These are phyloP conservation scores for Turnera subulata DNA, from an alignment of 345 rosid species.

Conservation along the genomic window DNA sequence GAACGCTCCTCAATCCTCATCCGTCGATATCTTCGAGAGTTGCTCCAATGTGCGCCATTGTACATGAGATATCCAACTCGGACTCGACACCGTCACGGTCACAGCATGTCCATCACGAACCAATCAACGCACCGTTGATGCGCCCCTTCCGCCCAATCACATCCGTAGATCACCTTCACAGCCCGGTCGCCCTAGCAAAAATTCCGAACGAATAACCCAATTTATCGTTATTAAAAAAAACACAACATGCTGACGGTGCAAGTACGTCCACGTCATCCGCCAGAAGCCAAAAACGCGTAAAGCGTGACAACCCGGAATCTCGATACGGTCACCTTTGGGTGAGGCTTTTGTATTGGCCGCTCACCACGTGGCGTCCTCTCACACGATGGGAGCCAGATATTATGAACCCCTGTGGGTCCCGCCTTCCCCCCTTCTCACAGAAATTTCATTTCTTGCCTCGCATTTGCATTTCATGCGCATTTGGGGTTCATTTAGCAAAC, in stretches of 20 bases:
- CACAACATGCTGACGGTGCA: slow-evolving; percentile 39
- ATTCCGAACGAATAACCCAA: neutral
- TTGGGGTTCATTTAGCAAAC: slow-evolving; percentile 7
- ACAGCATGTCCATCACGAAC: neutral
- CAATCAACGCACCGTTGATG: neutral
- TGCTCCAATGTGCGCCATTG: neutral
- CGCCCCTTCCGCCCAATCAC: neutral
- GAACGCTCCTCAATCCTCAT: slow-evolving; percentile 13
- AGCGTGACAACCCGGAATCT: slow-evolving; percentile 46
- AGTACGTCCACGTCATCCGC: slow-evolving; percentile 51
- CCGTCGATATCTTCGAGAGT: slow-evolving; percentile 15
- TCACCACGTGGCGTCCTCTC: slow-evolving; percentile 24
- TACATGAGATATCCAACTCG: slow-evolving; percentile 10
- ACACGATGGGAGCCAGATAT: slow-evolving; percentile 17
- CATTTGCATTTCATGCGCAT: slow-evolving; percentile 23
- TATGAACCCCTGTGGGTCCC: slow-evolving; percentile 18
- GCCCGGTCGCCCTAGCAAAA: neutral
- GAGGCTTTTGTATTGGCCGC: slow-evolving; percentile 9
- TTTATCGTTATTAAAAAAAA: neutral
- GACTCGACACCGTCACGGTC: neutral
- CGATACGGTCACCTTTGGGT: slow-evolving; percentile 22
- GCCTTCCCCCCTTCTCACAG: neutral
- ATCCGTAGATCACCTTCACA: neutral
- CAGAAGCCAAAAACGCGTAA: slow-evolving; percentile 38
- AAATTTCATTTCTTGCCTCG: neutral